Evolutionary conservation across 352 stramenopile genomes (phyloP), one percentile per base, ranked within the genome.

Genomic region (Globisporangium acanthophoron): DNA sequence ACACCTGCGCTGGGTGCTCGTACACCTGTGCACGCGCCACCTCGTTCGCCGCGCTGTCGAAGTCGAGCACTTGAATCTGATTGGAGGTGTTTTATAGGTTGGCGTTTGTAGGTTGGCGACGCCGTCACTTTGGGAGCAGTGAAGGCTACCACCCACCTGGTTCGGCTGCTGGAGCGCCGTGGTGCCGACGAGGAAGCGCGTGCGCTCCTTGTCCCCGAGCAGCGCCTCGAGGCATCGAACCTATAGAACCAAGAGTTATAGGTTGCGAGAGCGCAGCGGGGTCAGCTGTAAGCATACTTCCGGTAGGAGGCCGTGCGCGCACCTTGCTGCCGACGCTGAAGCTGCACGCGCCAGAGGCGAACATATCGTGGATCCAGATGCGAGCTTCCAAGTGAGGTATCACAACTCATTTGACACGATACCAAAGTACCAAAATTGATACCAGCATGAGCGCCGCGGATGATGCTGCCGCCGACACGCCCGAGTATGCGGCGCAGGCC

Each of bases 171-270:
- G 80, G 55, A 90, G 78, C 12, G 69, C 70, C 16, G 73, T 74
- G 18, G 78, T 90, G 54, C 82, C 82, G 12, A 88, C 56, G 45
- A 92, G 64, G 63, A 90, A 94, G 54, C 74, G 80, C 56, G 72
- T 66, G 46, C 67, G 62, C 45, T 85, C 74, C 48, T 83, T 90
- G 40, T 91, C 77, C 5, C 63, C 80, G 24, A 85, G 52, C 35
- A 92, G 57, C 16, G 85, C 75, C 52, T 91, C 85, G 39, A 94
- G 65, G 41, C 75, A 82, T 11, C 85, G 82, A 45, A 82, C 70
- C 79, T 89, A 1, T 5, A 12, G 33, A 16, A 27, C 24, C 24
- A 66, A 3, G 48, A 3, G 24, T 31, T 1, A 15, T 35, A 31
- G 33, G 33, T 37, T 9, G 35, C 35, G 35, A 41, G 35, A 35